These are phyloP conservation scores for Nicotiana noctiflora DNA, from an alignment of 257 asterid species.

Conservation along the genomic window DNA sequence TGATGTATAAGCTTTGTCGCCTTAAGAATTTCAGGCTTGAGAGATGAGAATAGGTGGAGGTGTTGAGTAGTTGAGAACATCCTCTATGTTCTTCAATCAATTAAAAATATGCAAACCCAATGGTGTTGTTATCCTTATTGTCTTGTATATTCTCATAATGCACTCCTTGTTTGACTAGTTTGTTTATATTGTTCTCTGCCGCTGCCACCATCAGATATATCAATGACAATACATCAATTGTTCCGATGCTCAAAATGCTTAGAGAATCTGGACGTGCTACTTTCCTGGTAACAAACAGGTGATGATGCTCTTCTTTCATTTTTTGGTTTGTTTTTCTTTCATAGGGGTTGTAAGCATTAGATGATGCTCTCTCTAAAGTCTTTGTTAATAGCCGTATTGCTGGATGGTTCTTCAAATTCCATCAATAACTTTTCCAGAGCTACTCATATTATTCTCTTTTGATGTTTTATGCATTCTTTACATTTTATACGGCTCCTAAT, in stretches of 20 bases:
- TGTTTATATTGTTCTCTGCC: not conserved
- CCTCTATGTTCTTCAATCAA: not conserved
- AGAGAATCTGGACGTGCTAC: constrained; percentile 91
- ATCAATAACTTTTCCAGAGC: not conserved
- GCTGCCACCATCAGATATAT: constrained; percentile 57
- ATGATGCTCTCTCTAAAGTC: not conserved
- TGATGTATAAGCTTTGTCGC: not conserved
- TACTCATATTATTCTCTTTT: not conserved
- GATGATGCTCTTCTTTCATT: constrained; percentile 5
- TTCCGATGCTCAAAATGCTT: constrained; percentile 95
- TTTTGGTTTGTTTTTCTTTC: not conserved
- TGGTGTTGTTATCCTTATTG: not conserved
- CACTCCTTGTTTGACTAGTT: not conserved
- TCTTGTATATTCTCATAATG: constrained; percentile 1
- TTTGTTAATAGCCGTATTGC: not conserved
- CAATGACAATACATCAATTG: constrained; percentile 65
- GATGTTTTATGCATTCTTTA: constrained; percentile 3
- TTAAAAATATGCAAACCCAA: not conserved
- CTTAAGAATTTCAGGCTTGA: not conserved
- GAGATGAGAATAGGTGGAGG: not conserved
- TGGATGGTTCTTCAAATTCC: not conserved
- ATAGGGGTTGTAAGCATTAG: too few relatives aligned
- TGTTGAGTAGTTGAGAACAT: not conserved
- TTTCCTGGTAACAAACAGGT: constrained; percentile 99
- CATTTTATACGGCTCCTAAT: constrained; percentile 4